Conservation (phyloP, 1,284 basidiomycete species). For the Puccinia horiana region DNA sequence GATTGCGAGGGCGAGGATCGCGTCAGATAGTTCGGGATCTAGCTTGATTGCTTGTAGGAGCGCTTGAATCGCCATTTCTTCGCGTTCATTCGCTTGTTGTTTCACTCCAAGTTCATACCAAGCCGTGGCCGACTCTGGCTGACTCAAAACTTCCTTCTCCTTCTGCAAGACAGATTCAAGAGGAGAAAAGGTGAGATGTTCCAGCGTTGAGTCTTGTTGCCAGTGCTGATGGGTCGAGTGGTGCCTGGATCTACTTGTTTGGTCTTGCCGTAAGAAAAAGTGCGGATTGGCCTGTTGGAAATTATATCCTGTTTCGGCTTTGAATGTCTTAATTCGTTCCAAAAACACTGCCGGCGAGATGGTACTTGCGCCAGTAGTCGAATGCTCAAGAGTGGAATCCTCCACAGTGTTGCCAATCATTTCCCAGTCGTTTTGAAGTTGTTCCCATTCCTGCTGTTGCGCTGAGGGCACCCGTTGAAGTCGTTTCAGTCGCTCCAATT, state of each 20-base stretch:
- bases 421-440: slow-evolving; percentile 81
- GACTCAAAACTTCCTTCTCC: slow-evolving; percentile 82
- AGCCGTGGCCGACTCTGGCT: slow-evolving; percentile 70
- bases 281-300: slow-evolving; percentile 18
- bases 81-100: slow-evolving; percentile 97
- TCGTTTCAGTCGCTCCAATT: slow-evolving; percentile 51
- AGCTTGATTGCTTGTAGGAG: slow-evolving; percentile 78
- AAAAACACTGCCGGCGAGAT: slow-evolving; percentile 62
- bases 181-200: slow-evolving; percentile 52
- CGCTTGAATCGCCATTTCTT: slow-evolving; percentile 84
- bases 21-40: slow-evolving; percentile 69
- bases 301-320: slow-evolving; percentile 19
- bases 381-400: not conserved
- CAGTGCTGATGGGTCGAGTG: slow-evolving; percentile 20
- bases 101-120: slow-evolving; percentile 95
- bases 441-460: slow-evolving; percentile 64
- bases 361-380: slow-evolving; percentile 68
- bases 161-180: slow-evolving; percentile 66
- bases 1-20: slow-evolving; percentile 89
- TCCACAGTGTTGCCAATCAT: slow-evolving; percentile 50
- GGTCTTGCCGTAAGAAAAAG: slow-evolving; percentile 45
- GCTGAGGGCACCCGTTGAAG: slow-evolving; percentile 33
- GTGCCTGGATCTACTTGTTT: not conserved
- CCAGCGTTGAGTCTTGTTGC: slow-evolving; percentile 50
- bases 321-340: not conserved